Percentiles rank a stretch among this genome's conserved stretches.
Evolutionary conservation across 768 basidiomycete genomes (phyloP).

Genomic region (Rhizopogon rudus): DNA sequence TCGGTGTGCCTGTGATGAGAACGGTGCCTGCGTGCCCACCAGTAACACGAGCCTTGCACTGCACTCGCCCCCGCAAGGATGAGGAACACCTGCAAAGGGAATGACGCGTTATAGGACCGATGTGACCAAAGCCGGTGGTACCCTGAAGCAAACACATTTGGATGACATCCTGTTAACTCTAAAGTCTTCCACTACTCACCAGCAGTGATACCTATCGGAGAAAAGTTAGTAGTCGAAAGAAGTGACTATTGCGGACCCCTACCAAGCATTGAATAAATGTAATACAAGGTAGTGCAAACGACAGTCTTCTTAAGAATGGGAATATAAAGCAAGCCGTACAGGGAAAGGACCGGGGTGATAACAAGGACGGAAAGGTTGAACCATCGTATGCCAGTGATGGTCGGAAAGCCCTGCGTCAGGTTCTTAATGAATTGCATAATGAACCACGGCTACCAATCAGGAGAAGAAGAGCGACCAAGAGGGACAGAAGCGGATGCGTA

Average conservation of each 20-base stretch:
- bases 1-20: slow-evolving; percentile 85
- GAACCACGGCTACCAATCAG: slow-evolving; percentile 6
- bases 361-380: slow-evolving; percentile 71
- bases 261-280: slow-evolving; percentile 87
- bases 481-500: slow-evolving; percentile 7
- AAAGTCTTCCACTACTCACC: slow-evolving; percentile 21
- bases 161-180: not conserved
- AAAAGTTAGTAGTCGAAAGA: slow-evolving; percentile 11
- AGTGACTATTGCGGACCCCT: slow-evolving; percentile 15
- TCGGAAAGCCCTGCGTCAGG: slow-evolving; percentile 34
- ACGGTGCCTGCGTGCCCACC: slow-evolving; percentile 84
- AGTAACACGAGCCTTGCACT: slow-evolving; percentile 82
- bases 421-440: slow-evolving; percentile 4
- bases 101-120: slow-evolving; percentile 72
- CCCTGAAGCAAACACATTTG: slow-evolving; percentile 30
- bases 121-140: slow-evolving; percentile 89
- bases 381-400: slow-evolving; percentile 60
- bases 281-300: slow-evolving; percentile 64
- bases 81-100: slow-evolving; percentile 66
- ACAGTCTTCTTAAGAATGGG: slow-evolving; percentile 46
- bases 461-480: not conserved
- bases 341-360: slow-evolving; percentile 62
- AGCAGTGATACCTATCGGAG: slow-evolving; percentile 44
- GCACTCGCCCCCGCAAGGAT: slow-evolving; percentile 75
- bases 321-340: slow-evolving; percentile 60